Evolutionary conservation across 257 asterid species (phyloP).

Genomic region (Euphrasia confusa): DNA sequence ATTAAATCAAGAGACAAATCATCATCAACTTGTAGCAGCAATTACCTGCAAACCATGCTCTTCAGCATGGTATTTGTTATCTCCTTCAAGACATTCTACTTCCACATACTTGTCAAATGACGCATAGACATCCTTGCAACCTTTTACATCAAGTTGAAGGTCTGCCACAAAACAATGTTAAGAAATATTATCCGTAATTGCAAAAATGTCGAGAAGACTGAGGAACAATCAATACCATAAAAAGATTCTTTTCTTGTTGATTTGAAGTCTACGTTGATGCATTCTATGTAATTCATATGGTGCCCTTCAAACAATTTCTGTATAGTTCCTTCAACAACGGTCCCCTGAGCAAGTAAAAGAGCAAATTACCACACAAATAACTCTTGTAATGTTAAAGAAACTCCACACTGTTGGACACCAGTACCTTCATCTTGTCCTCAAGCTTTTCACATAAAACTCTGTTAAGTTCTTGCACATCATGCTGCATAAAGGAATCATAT

Average conservation of each 20-base stretch:
- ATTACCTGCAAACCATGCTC: slow-evolving; percentile 91
- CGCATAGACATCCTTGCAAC: slow-evolving; percentile 91
- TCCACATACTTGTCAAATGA: slow-evolving; percentile 97
- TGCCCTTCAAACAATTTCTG: slow-evolving; percentile 98
- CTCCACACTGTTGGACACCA: slow-evolving; percentile 16
- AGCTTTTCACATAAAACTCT: slow-evolving; percentile 91
- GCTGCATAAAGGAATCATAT: slow-evolving; percentile 95
- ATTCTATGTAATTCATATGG: slow-evolving; percentile 90
- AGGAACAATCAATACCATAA: slow-evolving; percentile 61
- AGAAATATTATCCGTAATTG: slow-evolving; percentile 18
- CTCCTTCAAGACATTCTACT: slow-evolving; percentile 96
- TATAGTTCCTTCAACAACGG: slow-evolving; percentile 98
- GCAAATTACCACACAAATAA: slow-evolving; percentile 25
- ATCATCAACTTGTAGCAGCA: slow-evolving; percentile 16
- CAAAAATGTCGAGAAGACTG: slow-evolving; percentile 21
- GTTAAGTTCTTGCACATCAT: slow-evolving; percentile 97
- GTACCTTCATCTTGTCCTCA: slow-evolving; percentile 98
- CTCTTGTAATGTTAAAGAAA: slow-evolving; percentile 1
- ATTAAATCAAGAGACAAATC: slow-evolving; percentile 4
- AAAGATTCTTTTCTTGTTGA: slow-evolving; percentile 95
- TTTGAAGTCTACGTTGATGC: slow-evolving; percentile 92
- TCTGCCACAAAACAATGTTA: slow-evolving; percentile 44
- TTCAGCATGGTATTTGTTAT: slow-evolving; percentile 95
- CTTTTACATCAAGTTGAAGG: slow-evolving; percentile 97
- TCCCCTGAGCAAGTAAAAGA: slow-evolving; percentile 63